Evolutionary conservation across 495 filamentous ascomycete species (phyloP).

Genomic region (Podospora pseudocomata): DNA sequence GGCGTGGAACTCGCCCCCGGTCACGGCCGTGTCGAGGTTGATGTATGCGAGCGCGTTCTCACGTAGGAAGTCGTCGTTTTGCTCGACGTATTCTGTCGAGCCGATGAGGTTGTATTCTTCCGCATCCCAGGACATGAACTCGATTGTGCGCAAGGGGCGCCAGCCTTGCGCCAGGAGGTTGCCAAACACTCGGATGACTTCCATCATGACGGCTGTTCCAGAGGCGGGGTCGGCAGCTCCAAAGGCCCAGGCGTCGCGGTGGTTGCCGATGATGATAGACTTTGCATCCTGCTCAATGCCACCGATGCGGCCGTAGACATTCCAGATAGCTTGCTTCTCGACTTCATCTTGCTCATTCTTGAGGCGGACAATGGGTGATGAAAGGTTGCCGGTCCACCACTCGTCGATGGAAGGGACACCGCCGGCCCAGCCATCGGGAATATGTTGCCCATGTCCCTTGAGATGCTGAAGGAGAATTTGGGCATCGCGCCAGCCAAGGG

Average conservation of each 20-base stretch:
- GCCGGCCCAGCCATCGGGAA: constrained; percentile 71
- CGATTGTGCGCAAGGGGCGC: constrained; percentile 87
- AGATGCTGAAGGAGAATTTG: constrained; percentile 72
- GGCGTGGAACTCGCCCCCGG: constrained; percentile 68
- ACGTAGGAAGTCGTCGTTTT: constrained; percentile 73
- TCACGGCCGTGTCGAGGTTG: constrained; percentile 85
- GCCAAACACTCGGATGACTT: constrained; percentile 79
- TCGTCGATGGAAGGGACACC: constrained; percentile 65
- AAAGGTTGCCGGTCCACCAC: constrained; percentile 79
- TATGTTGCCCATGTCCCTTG: constrained; percentile 67
- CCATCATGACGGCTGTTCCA: constrained; percentile 86
- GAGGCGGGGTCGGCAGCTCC: constrained; percentile 82
- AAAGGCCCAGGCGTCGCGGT: constrained; percentile 90
- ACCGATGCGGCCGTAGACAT: constrained; percentile 74
- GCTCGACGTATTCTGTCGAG: constrained; percentile 93
- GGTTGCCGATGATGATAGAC: constrained; percentile 86
- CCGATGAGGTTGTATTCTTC: constrained; percentile 92
- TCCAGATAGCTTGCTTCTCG: constrained; percentile 81
- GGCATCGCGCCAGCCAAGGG: constrained; percentile 84
- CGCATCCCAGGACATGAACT: constrained; percentile 94
- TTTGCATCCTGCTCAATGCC: constrained; percentile 83
- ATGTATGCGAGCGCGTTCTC: constrained; percentile 78
- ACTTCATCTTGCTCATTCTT: constrained; percentile 84
- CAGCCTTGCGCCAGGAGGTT: constrained; percentile 71
- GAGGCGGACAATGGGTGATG: constrained; percentile 76